phyloP scores from a whole-genome alignment of 2,329 filamentous ascomycete species.

The Cordyceps javanica region DNA sequence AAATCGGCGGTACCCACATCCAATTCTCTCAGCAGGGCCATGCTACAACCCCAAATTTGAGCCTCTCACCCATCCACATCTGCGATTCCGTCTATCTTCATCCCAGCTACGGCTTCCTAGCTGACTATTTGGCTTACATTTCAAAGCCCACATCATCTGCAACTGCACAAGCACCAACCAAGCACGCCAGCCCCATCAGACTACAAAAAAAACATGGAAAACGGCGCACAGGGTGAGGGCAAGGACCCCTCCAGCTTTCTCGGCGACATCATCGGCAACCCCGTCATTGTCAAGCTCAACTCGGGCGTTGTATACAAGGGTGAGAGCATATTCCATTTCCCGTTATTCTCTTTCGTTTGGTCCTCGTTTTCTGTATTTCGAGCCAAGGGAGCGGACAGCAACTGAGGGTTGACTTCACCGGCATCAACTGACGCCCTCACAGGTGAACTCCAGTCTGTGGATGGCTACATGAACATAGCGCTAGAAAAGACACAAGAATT shows the following conservation, averaged over 20 bases:
- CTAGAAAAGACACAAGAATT: slow-evolving; percentile 93
- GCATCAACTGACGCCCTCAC: slow-evolving; percentile 14
- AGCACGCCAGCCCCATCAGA: neutral
- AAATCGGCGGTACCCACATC: neutral
- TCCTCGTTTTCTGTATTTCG: neutral
- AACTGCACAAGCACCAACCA: neutral
- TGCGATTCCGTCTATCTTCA: no score
- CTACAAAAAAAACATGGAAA: slow-evolving; percentile 63
- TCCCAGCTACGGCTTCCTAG: no score
- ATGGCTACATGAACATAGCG: slow-evolving; percentile 99
- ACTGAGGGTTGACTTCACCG: neutral
- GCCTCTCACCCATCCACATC: no score
- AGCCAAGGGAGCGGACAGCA: neutral
- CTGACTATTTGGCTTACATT: no score
- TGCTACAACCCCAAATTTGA: no score
- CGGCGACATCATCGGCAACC: slow-evolving; percentile 86
- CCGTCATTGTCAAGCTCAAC: slow-evolving; percentile 95
- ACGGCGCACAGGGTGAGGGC: slow-evolving; percentile 65
- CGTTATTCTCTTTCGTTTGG: no score
- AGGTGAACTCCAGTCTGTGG: slow-evolving; percentile 95
- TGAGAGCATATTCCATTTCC: no score
- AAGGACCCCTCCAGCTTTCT: slow-evolving; percentile 93
- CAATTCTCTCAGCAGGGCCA: no score
- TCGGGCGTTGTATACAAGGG: slow-evolving; percentile 98
- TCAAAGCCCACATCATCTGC: neutral